phyloP scores from a whole-genome alignment of 1,284 basidiomycete species.

The Chondrostereum purpureum region DNA sequence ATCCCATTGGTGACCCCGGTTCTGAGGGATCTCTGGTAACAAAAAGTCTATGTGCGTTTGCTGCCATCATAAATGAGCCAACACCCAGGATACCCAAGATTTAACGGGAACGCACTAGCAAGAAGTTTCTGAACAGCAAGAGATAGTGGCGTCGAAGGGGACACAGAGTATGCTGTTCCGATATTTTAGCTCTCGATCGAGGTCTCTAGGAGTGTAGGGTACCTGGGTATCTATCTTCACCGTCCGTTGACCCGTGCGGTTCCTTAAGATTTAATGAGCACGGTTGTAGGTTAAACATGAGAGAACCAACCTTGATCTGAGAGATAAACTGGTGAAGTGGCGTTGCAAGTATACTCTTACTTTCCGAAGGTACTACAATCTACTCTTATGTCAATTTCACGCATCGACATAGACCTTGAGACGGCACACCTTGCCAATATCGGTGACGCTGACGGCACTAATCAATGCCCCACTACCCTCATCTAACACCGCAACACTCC shows the following conservation, averaged over 20 bases:
- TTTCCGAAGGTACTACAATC: slow-evolving; percentile 70
- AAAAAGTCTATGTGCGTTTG: slow-evolving; percentile 70
- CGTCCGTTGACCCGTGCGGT: slow-evolving; percentile 63
- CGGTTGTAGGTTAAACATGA: too few relatives aligned
- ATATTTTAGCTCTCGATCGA: too few relatives aligned
- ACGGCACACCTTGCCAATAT: slow-evolving; percentile 56
- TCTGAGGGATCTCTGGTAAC: slow-evolving; percentile 53
- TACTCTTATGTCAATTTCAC: slow-evolving; percentile 19
- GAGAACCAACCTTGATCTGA: slow-evolving; percentile 58
- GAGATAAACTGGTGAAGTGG: slow-evolving; percentile 63
- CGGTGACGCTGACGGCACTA: slow-evolving; percentile 73
- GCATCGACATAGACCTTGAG: background rate
- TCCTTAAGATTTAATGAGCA: too few relatives aligned
- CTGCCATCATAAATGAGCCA: slow-evolving; percentile 27
- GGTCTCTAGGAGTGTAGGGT: slow-evolving; percentile 9
- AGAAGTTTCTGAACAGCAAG: slow-evolving; percentile 72
- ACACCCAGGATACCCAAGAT: background rate
- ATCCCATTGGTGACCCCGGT: slow-evolving; percentile 33
- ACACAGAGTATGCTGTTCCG: slow-evolving; percentile 60
- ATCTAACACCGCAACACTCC: slow-evolving; percentile 68
- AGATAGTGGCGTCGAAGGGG: slow-evolving; percentile 50
- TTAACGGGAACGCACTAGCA: slow-evolving; percentile 48
- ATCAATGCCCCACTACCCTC: slow-evolving; percentile 53
- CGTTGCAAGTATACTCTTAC: slow-evolving; percentile 61
- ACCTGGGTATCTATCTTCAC: slow-evolving; percentile 71